A percentile compares a stretch with the other conserved stretches of the same genome.
These are phyloP conservation scores for Mycena capillaripes DNA, from an alignment of 768 basidiomycete species.

Conservation along the genomic window DNA sequence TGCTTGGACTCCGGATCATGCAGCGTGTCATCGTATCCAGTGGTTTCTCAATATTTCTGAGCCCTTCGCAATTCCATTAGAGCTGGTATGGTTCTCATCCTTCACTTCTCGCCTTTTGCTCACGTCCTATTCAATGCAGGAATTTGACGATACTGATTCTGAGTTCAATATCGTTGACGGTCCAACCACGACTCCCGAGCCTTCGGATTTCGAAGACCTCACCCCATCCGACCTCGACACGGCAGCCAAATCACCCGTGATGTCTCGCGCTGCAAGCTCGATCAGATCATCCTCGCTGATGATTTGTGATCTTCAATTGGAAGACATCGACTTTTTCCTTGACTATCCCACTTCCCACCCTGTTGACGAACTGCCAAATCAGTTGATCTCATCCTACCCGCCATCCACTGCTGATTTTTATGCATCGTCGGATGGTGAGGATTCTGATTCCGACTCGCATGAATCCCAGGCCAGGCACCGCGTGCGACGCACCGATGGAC, in stretches of 20 bases:
- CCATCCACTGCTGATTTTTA: neutral
- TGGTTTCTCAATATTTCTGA: constrained; percentile 10
- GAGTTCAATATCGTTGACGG: too few species aligned
- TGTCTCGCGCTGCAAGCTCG: too few species aligned
- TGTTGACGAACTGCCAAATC: too few species aligned
- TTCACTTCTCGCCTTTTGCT: neutral
- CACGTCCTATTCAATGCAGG: neutral
- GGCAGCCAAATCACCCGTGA: too few species aligned
- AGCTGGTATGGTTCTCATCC: neutral
- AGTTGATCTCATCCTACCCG: too few species aligned
- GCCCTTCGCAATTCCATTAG: neutral
- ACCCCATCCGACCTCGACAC: too few species aligned
- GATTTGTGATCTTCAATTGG: neutral
- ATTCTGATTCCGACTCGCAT: neutral
- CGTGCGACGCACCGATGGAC: neutral
- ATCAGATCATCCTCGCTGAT: neutral
- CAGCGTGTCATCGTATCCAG: neutral
- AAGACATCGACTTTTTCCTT: constrained; percentile 3
- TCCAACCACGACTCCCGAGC: neutral
- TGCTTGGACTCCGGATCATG: neutral
- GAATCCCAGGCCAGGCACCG: neutral
- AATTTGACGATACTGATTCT: neutral
- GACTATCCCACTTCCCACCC: neutral
- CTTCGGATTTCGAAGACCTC: neutral
- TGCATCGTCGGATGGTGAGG: neutral